Conservation (phyloP, 139 green algal genomes). For the Closterium sp. region DNA sequence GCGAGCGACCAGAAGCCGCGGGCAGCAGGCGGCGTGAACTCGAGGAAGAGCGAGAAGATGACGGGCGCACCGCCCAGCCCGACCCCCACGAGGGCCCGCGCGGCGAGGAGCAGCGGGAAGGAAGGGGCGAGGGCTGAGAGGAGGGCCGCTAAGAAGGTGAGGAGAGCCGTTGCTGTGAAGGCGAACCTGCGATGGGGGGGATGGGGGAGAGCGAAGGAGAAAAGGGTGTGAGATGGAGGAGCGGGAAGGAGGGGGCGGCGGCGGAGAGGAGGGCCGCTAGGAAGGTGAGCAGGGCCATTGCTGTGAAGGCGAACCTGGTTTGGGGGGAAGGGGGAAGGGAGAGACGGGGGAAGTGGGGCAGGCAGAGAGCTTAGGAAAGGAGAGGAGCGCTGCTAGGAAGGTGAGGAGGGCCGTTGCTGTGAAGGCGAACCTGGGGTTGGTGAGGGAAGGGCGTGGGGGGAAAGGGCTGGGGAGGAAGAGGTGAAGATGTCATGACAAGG, state of each 20-base stretch:
- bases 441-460: not conserved
- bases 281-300: not conserved
- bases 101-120: constrained; percentile 11
- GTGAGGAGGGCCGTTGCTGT: not conserved
- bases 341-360: no score
- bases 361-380: not conserved
- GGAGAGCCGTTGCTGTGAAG: not conserved
- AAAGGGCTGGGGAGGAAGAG: not conserved
- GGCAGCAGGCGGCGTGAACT: constrained; percentile 31
- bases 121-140: constrained; percentile 35
- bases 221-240: no score
- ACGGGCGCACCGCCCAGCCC: constrained; percentile 43
- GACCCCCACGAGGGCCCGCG: constrained; percentile 26
- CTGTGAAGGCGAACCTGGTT: no score
- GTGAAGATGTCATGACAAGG: no score
- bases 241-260: not conserved
- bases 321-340: no score
- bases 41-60: constrained; percentile 54
- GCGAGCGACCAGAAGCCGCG: constrained; percentile 48
- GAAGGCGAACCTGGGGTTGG: not conserved
- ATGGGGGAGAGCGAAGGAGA: not conserved
- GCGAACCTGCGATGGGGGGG: not conserved
- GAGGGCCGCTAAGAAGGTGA: constrained; percentile 2
- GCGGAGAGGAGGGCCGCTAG: not conserved
- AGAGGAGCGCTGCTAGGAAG: constrained; percentile 1